These are phyloP conservation scores for Waltergamsia citrina DNA, from an alignment of 2,329 filamentous ascomycete genomes.

Conservation along the genomic window DNA sequence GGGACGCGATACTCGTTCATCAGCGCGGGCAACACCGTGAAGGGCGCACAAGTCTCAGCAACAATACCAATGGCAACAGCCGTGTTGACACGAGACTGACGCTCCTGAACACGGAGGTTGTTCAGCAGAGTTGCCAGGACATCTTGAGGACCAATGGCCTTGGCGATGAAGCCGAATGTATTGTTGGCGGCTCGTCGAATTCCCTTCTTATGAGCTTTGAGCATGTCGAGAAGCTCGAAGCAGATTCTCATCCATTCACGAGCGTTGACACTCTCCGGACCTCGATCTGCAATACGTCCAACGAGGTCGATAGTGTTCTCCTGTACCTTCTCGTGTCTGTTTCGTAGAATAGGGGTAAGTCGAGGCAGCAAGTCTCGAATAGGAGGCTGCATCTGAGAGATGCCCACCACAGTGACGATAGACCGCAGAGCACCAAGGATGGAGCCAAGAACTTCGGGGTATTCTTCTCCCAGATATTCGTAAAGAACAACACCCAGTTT, in stretches of 20 bases:
- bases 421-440: constrained; percentile 91
- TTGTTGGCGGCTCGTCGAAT: constrained; percentile 98
- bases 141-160: constrained; percentile 96
- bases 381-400: constrained; percentile 95
- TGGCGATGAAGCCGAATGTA: constrained; percentile 98
- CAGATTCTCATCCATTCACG: constrained; percentile 99
- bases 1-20: constrained; percentile 99
- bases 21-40: constrained; percentile 93
- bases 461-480: constrained; percentile 97
- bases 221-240: constrained; percentile 97
- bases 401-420: constrained; percentile 96
- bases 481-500: constrained; percentile 93
- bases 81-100: constrained; percentile 96
- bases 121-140: constrained; percentile 92
- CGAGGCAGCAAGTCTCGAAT: constrained; percentile 94
- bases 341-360: constrained; percentile 93
- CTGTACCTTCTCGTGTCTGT: constrained; percentile 97
- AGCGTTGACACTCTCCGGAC: constrained; percentile 91
- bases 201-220: constrained; percentile 99
- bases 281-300: constrained; percentile 93
- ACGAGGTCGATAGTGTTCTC: constrained; percentile 98
- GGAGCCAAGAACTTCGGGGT: constrained; percentile 92
- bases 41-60: constrained; percentile 94
- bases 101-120: constrained; percentile 93
- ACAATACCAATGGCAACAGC: constrained; percentile 98